Conservation (phyloP, 2,329 filamentous ascomycete genomes). For the Davidsoniella eucalypti region DNA sequence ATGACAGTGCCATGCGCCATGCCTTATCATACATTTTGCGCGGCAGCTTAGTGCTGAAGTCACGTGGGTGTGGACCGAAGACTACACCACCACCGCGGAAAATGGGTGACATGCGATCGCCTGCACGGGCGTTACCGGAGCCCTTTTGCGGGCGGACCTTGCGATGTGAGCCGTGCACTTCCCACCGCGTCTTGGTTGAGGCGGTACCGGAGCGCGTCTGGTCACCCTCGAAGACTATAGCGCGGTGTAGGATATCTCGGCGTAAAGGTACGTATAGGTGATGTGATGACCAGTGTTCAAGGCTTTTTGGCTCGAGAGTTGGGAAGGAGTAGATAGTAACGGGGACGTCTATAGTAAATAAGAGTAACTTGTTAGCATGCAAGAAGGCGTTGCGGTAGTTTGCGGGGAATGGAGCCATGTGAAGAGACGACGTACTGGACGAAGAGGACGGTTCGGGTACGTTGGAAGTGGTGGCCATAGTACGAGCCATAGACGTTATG, state of each 20-base stretch:
- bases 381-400: too few relatives aligned
- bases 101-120: slow-evolving; percentile 67
- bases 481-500: too few relatives aligned
- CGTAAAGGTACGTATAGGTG: slow-evolving; percentile 79
- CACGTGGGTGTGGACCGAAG: slow-evolving; percentile 79
- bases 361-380: too few relatives aligned
- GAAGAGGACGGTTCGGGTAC: too few relatives aligned
- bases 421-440: too few relatives aligned
- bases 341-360: slow-evolving; percentile 39
- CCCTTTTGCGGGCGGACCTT: slow-evolving; percentile 86
- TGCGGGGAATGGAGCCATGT: too few relatives aligned
- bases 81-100: slow-evolving; percentile 71
- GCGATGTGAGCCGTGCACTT: slow-evolving; percentile 66
- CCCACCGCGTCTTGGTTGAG: slow-evolving; percentile 60
- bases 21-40: slow-evolving; percentile 89
- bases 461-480: too few relatives aligned
- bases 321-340: slow-evolving; percentile 86
- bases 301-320: slow-evolving; percentile 62
- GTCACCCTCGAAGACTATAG: slow-evolving; percentile 86
- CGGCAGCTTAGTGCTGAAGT: slow-evolving; percentile 72
- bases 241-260: slow-evolving; percentile 81
- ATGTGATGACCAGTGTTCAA: slow-evolving; percentile 62
- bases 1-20: slow-evolving; percentile 85
- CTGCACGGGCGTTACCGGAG: slow-evolving; percentile 59
- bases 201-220: slow-evolving; percentile 75